These are phyloP conservation scores for Ambrosia hybrid DNA, from an alignment of 140 eudicot genomes.

Conservation along the genomic window DNA sequence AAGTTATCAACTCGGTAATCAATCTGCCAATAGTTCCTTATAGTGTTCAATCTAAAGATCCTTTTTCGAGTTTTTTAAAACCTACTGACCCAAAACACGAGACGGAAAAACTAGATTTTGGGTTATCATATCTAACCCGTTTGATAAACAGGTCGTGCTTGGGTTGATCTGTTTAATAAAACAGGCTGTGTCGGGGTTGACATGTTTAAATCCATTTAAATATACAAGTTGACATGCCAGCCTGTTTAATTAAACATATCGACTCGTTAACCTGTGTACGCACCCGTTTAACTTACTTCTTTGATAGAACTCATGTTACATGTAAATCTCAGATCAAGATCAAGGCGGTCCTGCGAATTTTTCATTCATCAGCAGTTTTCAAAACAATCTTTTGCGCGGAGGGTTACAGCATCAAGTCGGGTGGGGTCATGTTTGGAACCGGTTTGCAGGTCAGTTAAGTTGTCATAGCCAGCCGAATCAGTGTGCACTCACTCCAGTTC, in stretches of 20 bases:
- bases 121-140: too few species aligned
- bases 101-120: too few species aligned
- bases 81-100: too few species aligned
- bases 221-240: too few species aligned
- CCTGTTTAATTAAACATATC: too few species aligned
- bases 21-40: background rate
- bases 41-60: background rate
- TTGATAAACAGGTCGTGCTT: too few species aligned
- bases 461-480: constrained; percentile 71
- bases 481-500: constrained; percentile 85
- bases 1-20: constrained; percentile 63
- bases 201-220: too few species aligned
- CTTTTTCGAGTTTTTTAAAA: background rate
- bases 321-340: constrained; percentile 45
- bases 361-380: constrained; percentile 82
- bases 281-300: too few species aligned
- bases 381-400: constrained; percentile 53
- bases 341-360: constrained; percentile 40
- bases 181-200: too few species aligned
- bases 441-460: constrained; percentile 81
- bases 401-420: constrained; percentile 81
- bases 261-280: too few species aligned
- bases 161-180: too few species aligned
- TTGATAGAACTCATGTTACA: background rate
- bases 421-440: constrained; percentile 96